Percentiles rank a stretch among this genome's conserved stretches.
Conservation (phyloP, 31 red algal species). For the Odonthalia washingtoniensis region DNA sequence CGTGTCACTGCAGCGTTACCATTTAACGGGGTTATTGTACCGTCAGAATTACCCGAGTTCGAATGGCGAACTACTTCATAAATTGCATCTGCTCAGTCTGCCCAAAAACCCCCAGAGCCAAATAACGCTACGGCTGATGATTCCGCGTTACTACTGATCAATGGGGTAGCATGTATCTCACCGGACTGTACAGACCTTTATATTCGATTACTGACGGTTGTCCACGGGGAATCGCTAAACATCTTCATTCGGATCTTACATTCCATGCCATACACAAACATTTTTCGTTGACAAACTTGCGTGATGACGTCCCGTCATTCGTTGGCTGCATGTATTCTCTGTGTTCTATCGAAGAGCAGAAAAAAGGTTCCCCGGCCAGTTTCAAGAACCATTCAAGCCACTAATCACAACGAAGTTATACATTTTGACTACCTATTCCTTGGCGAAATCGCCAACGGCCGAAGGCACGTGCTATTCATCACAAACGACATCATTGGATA, state of each 20-base stretch:
- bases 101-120: not conserved
- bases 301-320: conserved; percentile 32
- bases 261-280: conserved; percentile 22
- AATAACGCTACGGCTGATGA: not conserved
- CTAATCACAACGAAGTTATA: conserved; percentile 49
- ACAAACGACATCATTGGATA: conserved; percentile 54
- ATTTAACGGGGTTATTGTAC: conserved; percentile 39
- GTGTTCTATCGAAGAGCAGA: conserved; percentile 32
- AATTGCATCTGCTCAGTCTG: conserved; percentile 8
- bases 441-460: conserved; percentile 5
- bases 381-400: conserved; percentile 24
- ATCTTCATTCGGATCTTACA: conserved; percentile 36
- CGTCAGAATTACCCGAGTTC: conserved; percentile 43
- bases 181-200: conserved; percentile 36
- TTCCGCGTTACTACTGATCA: not conserved
- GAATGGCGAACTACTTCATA: conserved; percentile 40
- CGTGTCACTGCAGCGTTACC: conserved; percentile 34
- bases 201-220: conserved; percentile 39
- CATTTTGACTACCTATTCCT: conserved; percentile 59
- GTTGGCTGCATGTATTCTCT: conserved; percentile 44
- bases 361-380: conserved; percentile 51
- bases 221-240: conserved; percentile 45
- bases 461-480: conserved; percentile 38
- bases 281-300: conserved; percentile 25
- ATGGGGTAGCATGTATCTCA: not conserved